Conservation (phyloP, 495 filamentous ascomycete genomes). For the Penicillium flavigenum region DNA sequence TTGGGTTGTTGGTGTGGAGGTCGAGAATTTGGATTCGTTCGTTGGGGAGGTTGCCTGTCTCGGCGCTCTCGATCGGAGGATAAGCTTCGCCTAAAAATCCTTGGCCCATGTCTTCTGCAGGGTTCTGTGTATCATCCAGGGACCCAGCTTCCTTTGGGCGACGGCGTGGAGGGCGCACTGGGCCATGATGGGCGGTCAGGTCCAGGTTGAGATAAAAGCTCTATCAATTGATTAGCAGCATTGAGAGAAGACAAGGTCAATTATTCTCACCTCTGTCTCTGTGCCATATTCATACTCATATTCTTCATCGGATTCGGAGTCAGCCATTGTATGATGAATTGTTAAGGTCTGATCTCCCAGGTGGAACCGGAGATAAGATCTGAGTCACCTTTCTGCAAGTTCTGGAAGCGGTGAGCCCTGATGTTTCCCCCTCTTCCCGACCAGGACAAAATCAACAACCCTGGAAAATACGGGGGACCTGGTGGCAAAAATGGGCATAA, state of each 20-base stretch:
- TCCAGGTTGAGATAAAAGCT: constrained; percentile 57
- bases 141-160: constrained; percentile 25
- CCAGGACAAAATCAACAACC: background rate
- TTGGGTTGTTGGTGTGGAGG: constrained; percentile 67
- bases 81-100: constrained; percentile 15
- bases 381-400: constrained; percentile 9
- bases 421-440: background rate
- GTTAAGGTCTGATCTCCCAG: too few species aligned
- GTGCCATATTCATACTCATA: constrained; percentile 64
- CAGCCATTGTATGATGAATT: constrained; percentile 17
- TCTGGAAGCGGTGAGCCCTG: constrained; percentile 9
- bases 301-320: constrained; percentile 37
- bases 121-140: constrained; percentile 7
- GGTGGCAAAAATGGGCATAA: background rate
- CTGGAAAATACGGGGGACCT: background rate
- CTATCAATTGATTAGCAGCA: constrained; percentile 27
- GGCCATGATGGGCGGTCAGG: constrained; percentile 46
- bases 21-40: constrained; percentile 74
- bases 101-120: constrained; percentile 16
- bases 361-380: constrained; percentile 11
- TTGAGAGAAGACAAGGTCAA: background rate
- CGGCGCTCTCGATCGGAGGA: constrained; percentile 27
- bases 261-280: constrained; percentile 54
- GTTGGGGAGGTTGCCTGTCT: constrained; percentile 25
- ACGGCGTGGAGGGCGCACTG: constrained; percentile 36